Evolutionary conservation across 2,329 filamentous ascomycete species (phyloP), one percentile per base, ranked within the genome.

Genomic region (Bipolaris victoriae): DNA sequence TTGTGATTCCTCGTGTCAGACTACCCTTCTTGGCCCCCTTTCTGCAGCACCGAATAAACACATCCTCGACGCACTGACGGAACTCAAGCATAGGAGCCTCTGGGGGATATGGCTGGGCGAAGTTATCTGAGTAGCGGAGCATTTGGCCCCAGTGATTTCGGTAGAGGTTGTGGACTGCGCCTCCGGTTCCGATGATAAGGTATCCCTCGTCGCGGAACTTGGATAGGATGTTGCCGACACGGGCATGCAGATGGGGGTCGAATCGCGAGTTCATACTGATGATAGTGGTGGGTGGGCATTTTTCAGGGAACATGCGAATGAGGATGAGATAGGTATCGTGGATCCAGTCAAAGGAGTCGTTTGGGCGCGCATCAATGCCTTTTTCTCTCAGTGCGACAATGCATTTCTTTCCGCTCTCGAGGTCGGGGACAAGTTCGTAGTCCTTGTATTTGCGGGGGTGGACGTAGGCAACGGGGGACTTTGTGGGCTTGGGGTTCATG

Each of bases 271-370:
- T 85, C 76, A 83, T 81, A 36, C 78, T 81, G 54, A 86, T 74
- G 52, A 89, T 79, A 2, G 86, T 88, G 0, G 87, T 89, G 0
- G 88, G 88, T 1, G 88, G 88, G 65, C 85, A 88, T n/a, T 77
- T 79, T 1, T 68, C 62, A 0, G 87, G 88, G 62, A 90, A 90
- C 87, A 90, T 90, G 52, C 86, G 81, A 68, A 90, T 88, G 7
- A 90, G 77, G 55, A 90, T 83, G 3, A 90, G 81, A 67, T 86
- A 90, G 0, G 86, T 88, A 72, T 90, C 88, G 77, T 90, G 87
- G 69, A 90, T 90, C 88, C 87, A 90, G 67, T 90, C 84, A 62
- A 90, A 90, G 0, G 68, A 78, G 0, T 79, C 65, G 67, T 89
- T 86, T 1, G 72, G 76, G 3, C 73, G 68, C 1, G 81, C 84